Evolutionary conservation across 805 yeast species (phyloP), one percentile per base, ranked within the genome.

Genomic region (Lipomyces sp.): DNA sequence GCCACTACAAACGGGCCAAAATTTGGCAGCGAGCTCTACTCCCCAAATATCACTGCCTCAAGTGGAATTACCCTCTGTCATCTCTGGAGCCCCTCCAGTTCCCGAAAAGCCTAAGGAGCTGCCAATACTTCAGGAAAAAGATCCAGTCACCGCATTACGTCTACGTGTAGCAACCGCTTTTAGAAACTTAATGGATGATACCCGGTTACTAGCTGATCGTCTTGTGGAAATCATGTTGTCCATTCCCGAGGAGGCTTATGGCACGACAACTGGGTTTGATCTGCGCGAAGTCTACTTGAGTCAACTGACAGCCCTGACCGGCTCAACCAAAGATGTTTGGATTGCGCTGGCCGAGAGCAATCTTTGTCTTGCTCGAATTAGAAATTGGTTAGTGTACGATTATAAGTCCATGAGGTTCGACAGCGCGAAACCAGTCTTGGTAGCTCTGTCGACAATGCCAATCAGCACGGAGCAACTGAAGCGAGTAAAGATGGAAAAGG

Each of bases 191-290:
- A 32, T 57, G 29, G 59, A 59, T 35, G 71, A 71, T 30, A 45
- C 24, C 30, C 57, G 63, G 11, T 57, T 54, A 13, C 63, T 71
- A 35, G 64, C 65, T 6, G 66, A 59, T 8, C 63, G 66, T 11
- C 51, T 71, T n/a, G 57, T 66, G 5, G 71, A 65, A 13, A 56
- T 72, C 24, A 58, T 69, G 35, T 48, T 65, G 15, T 42, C 60
- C 2, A 70, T 72, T 8, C 74, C 74, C 2, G 74, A 72, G 48
- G 70, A 65, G n/a, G 66, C 63, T 6, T 71, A 65, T 45, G 70
- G 64, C 29, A 15, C 61, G 29, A 57, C 48, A 45, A 53, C 13
- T 3, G 42, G 8, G 35, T 50, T 64, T 37, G 74, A 72, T 64
- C 53, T 72, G 24, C 71, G 74, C 29, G 66, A 63, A 11, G 68